phyloP scores from a whole-genome alignment of 495 filamentous ascomycete genomes.

The Aspergillus ostianus region DNA sequence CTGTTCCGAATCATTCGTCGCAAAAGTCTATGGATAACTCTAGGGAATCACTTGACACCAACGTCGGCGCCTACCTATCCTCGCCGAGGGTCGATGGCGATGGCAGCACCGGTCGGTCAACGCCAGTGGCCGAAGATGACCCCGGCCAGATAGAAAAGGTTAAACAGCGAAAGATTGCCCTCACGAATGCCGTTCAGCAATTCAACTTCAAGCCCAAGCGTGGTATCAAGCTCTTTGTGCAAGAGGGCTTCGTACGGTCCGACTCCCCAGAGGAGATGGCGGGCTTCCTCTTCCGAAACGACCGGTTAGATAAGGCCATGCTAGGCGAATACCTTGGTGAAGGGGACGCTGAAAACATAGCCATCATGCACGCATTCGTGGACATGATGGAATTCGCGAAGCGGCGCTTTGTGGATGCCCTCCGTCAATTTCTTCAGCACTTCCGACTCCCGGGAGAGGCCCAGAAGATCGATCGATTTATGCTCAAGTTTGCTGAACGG shows the following conservation, averaged over 20 bases:
- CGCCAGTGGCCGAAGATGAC: slow-evolving; percentile 81
- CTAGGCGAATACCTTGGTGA: slow-evolving; percentile 96
- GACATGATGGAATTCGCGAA: slow-evolving; percentile 93
- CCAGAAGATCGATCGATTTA: slow-evolving; percentile 99
- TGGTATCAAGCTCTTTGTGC: slow-evolving; percentile 78
- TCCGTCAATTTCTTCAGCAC: slow-evolving; percentile 87
- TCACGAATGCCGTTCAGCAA: slow-evolving; percentile 81
- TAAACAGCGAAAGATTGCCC: slow-evolving; percentile 89
- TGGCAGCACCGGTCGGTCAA: slow-evolving; percentile 66
- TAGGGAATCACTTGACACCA: slow-evolving; percentile 78
- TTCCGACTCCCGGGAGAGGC: slow-evolving; percentile 96
- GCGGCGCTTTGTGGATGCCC: slow-evolving; percentile 87
- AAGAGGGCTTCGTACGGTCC: slow-evolving; percentile 81
- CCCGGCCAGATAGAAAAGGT: slow-evolving; percentile 87
- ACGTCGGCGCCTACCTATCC: slow-evolving; percentile 45
- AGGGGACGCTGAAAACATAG: slow-evolving; percentile 86
- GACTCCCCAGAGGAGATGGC: slow-evolving; percentile 80
- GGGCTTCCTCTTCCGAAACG: slow-evolving; percentile 69
- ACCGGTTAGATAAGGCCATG: slow-evolving; percentile 81
- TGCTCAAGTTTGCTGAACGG: slow-evolving; percentile 97
- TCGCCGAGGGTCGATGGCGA: slow-evolving; percentile 47
- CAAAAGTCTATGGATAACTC: slow-evolving; percentile 69
- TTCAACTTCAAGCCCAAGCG: slow-evolving; percentile 99
- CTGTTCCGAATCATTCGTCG: slow-evolving; percentile 49
- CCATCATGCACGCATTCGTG: slow-evolving; percentile 98